Conservation (phyloP, 2,329 filamentous ascomycete species). For the Pseudocercospora macadamiae region DNA sequence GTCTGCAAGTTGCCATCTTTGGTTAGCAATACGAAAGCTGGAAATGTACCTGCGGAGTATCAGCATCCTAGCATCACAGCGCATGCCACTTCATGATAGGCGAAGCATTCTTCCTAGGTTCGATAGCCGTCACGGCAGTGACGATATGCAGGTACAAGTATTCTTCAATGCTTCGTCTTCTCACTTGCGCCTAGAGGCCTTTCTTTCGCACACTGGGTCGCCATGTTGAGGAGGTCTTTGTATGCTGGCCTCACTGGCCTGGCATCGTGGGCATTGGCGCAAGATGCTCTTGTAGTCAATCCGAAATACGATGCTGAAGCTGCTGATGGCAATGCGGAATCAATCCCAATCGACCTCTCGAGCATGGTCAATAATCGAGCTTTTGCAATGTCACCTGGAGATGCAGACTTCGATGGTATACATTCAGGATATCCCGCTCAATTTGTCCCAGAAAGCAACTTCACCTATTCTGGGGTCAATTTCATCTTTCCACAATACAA, state of each 20-base stretch:
- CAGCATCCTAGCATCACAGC: background rate
- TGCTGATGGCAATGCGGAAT: slow-evolving; percentile 21
- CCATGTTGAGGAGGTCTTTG: slow-evolving; percentile 3
- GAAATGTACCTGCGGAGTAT: slow-evolving; percentile 5
- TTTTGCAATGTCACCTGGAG: slow-evolving; percentile 41
- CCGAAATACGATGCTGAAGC: slow-evolving; percentile 32
- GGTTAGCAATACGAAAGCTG: background rate
- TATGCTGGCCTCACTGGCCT: slow-evolving; percentile 15
- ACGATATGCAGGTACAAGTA: slow-evolving; percentile 26
- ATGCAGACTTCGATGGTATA: slow-evolving; percentile 42
- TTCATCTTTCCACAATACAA: slow-evolving; percentile 44
- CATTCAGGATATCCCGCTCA: slow-evolving; percentile 44
- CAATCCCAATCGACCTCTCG: slow-evolving; percentile 33
- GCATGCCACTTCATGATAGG: slow-evolving; percentile 13
- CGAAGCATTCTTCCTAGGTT: slow-evolving; percentile 17
- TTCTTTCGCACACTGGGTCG: background rate
- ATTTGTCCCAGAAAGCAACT: slow-evolving; percentile 39
- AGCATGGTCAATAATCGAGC: slow-evolving; percentile 41
- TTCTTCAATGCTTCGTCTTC: slow-evolving; percentile 7
- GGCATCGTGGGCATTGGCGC: slow-evolving; percentile 21
- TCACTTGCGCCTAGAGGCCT: background rate
- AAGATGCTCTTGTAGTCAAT: slow-evolving; percentile 32
- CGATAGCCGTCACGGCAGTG: slow-evolving; percentile 1
- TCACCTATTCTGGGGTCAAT: slow-evolving; percentile 43
- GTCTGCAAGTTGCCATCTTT: background rate